phyloP scores from a whole-genome alignment of 2,329 filamentous ascomycete genomes.

The Tolypocladium nubicola region DNA sequence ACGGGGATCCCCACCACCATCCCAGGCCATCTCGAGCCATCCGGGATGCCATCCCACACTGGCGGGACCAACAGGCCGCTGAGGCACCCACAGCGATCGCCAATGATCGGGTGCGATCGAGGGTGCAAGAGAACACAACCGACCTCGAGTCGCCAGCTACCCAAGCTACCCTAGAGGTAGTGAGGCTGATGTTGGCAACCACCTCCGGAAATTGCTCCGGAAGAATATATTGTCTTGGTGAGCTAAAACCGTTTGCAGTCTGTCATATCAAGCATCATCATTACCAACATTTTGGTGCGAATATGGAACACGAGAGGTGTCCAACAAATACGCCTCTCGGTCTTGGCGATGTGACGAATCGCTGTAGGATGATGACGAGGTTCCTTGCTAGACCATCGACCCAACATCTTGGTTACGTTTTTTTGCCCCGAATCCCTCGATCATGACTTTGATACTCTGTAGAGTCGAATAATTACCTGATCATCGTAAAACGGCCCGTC shows the following conservation, averaged over 20 bases:
- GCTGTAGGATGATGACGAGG: not conserved
- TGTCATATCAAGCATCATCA: not conserved
- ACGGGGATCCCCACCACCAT: not conserved
- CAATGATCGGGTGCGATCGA: conserved; percentile 1
- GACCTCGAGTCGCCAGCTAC: too few species aligned
- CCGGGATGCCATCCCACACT: not conserved
- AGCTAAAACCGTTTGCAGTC: not conserved
- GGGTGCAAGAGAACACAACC: not conserved
- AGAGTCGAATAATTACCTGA: conserved; percentile 43
- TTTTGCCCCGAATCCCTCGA: not conserved
- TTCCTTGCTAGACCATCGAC: not conserved
- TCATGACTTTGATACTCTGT: conserved; percentile 15
- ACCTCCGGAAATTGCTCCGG: not conserved
- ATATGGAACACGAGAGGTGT: not conserved
- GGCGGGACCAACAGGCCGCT: not conserved
- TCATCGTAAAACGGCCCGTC: conserved; percentile 55
- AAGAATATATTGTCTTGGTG: not conserved
- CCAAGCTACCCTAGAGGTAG: not conserved
- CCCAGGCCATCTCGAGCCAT: not conserved
- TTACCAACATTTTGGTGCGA: not conserved
- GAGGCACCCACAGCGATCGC: not conserved
- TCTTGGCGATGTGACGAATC: not conserved
- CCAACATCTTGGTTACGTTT: not conserved
- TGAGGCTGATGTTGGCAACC: not conserved
- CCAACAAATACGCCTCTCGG: not conserved